A percentile compares a stretch with the other conserved stretches of the same genome.
These are phyloP conservation scores for Emmonsiellopsis sp. DNA, from an alignment of 2,329 filamentous ascomycete species.

Conservation along the genomic window DNA sequence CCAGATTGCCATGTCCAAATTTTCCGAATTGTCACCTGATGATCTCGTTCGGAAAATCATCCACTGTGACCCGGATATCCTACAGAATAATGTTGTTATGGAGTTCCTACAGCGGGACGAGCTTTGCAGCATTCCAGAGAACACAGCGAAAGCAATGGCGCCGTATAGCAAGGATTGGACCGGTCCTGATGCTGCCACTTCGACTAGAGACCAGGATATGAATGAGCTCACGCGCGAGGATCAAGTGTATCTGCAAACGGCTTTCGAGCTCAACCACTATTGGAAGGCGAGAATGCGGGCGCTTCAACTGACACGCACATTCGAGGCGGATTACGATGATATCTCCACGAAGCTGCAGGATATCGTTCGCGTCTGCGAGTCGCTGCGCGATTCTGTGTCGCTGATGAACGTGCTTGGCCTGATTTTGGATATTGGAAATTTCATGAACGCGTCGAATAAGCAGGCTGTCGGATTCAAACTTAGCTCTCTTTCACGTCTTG, in stretches of 20 bases:
- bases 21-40: constrained; percentile 73
- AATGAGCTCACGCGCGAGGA: constrained; percentile 84
- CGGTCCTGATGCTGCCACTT: constrained; percentile 68
- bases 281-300: constrained; percentile 98
- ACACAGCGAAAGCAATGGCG: constrained; percentile 80
- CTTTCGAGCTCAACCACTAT: constrained; percentile 92
- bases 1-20: constrained; percentile 90
- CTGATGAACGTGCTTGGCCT: constrained; percentile 93
- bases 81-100: constrained; percentile 89
- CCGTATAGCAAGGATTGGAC: constrained; percentile 97
- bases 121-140: constrained; percentile 85
- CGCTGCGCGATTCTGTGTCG: constrained; percentile 79
- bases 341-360: constrained; percentile 76
- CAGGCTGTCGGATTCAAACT: constrained; percentile 97
- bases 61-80: constrained; percentile 80
- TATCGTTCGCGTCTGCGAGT: constrained; percentile 80
- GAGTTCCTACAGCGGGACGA: constrained; percentile 92
- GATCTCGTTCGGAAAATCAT: constrained; percentile 89
- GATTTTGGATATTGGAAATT: constrained; percentile 97
- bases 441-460: constrained; percentile 99
- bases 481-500: constrained; percentile 80
- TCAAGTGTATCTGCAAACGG: constrained; percentile 87
- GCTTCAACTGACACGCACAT: constrained; percentile 72
- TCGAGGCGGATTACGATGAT: constrained; percentile 83
- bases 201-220: constrained; percentile 76